phyloP scores from a whole-genome alignment of 192 early-diverging fungal genomes.

The Linnemannia elongata region DNA sequence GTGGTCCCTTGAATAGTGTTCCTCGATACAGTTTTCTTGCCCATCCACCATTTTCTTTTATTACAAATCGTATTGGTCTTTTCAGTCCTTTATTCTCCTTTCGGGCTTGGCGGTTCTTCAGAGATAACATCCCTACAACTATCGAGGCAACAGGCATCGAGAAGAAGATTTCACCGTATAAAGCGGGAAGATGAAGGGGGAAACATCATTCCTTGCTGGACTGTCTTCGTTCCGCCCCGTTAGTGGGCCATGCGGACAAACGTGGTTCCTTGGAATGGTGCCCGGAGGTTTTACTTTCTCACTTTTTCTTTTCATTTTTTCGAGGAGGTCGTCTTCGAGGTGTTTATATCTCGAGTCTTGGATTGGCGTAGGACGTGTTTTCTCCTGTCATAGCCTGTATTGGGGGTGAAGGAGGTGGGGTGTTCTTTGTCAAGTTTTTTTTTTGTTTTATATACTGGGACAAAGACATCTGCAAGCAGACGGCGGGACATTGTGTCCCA shows the following conservation, averaged over 20 bases:
- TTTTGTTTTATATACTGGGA: not conserved
- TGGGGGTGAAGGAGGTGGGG: not conserved
- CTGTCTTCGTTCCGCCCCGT: not conserved
- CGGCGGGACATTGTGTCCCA: not conserved
- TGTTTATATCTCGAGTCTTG: not conserved
- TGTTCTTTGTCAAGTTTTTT: not conserved
- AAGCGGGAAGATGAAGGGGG: not conserved
- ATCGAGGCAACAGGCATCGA: too few species aligned
- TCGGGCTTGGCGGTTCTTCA: not conserved
- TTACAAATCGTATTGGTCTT: not conserved
- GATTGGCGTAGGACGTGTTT: not conserved
- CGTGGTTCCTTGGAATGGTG: slow-evolving; percentile 4
- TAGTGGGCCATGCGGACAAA: not conserved
- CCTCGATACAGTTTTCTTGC: not conserved
- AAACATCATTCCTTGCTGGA: not conserved
- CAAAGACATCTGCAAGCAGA: not conserved
- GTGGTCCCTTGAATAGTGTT: not conserved
- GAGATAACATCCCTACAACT: too few species aligned
- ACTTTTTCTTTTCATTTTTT: not conserved
- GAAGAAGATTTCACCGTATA: too few species aligned
- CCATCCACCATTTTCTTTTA: not conserved
- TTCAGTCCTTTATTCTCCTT: not conserved
- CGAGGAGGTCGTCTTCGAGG: not conserved
- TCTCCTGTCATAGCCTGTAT: not conserved
- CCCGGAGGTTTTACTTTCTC: not conserved